Percentiles rank a stretch among this genome's conserved stretches.
phyloP scores from a whole-genome alignment of 495 filamentous ascomycete genomes.

The Rostrohypoxylon terebratum region DNA sequence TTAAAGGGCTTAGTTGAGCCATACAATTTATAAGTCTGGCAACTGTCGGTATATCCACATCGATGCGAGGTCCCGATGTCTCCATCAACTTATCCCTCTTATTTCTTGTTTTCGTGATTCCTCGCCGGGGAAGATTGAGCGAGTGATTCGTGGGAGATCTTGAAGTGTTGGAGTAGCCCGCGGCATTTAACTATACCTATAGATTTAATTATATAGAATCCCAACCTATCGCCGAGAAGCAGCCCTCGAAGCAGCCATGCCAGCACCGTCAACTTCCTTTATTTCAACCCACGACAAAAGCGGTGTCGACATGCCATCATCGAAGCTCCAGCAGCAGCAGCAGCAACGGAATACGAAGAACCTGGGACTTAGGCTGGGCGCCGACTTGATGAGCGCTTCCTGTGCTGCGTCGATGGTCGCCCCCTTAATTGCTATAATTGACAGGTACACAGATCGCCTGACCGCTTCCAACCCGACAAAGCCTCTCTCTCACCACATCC shows the following conservation, averaged over 20 bases:
- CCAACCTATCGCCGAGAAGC: conserved; percentile 12
- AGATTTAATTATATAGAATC: conserved; percentile 17
- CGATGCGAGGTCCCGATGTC: conserved; percentile 30
- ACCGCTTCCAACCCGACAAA: conserved; percentile 14
- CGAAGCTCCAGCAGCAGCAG: conserved; percentile 55
- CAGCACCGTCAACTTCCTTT: conserved; percentile 11
- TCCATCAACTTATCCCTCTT: conserved; percentile 15
- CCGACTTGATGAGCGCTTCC: conserved; percentile 79
- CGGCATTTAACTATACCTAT: conserved; percentile 15
- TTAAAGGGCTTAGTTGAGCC: background rate
- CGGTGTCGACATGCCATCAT: conserved; percentile 34
- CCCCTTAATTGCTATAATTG: conserved; percentile 90
- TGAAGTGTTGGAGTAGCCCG: conserved; percentile 7
- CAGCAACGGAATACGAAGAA: conserved; percentile 81
- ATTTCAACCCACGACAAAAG: conserved; percentile 23
- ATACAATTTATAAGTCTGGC: background rate
- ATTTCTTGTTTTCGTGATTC: conserved; percentile 25
- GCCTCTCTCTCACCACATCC: background rate
- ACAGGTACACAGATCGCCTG: conserved; percentile 67
- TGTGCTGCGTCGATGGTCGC: conserved; percentile 85
- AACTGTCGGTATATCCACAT: background rate
- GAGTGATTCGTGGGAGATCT: conserved; percentile 2
- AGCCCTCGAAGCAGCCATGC: conserved; percentile 1
- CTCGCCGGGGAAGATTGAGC: conserved; percentile 14
- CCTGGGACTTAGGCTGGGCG: conserved; percentile 72